Percentiles rank a stretch among this genome's conserved stretches.
These are phyloP conservation scores for Jaapia argillacea DNA, from an alignment of 768 basidiomycete genomes.

Conservation along the genomic window DNA sequence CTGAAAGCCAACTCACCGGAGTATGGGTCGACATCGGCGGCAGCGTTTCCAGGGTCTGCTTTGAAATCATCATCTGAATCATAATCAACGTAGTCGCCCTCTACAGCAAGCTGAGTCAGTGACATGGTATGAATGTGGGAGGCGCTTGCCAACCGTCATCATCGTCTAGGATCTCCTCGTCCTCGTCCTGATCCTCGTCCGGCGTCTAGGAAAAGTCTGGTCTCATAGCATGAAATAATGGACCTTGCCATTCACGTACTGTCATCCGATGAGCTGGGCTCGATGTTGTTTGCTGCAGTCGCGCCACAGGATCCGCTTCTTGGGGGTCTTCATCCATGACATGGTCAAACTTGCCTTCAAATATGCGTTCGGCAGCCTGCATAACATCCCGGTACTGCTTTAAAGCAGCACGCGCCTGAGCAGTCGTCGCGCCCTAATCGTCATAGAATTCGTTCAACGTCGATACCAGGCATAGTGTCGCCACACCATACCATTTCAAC, in stretches of 20 bases:
- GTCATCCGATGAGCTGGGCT: slow-evolving; percentile 15
- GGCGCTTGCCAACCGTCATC: slow-evolving; percentile 36
- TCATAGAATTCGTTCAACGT: not conserved
- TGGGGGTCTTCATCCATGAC: slow-evolving; percentile 45
- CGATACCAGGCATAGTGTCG: slow-evolving; percentile 4
- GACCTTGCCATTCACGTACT: too few species aligned
- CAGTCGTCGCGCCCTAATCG: slow-evolving; percentile 65
- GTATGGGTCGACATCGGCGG: slow-evolving; percentile 76
- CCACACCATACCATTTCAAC: slow-evolving; percentile 41
- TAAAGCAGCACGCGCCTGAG: slow-evolving; percentile 79
- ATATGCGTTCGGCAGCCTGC: slow-evolving; percentile 81
- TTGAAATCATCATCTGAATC: slow-evolving; percentile 67
- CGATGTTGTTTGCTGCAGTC: slow-evolving; percentile 6
- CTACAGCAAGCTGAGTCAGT: slow-evolving; percentile 14
- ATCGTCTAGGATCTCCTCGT: slow-evolving; percentile 45
- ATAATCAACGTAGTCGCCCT: slow-evolving; percentile 64
- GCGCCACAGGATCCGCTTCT: slow-evolving; percentile 7
- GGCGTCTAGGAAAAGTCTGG: slow-evolving; percentile 37
- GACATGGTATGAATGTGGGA: too few species aligned
- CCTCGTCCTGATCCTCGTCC: slow-evolving; percentile 39
- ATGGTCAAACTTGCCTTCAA: slow-evolving; percentile 77
- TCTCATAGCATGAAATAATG: slow-evolving; percentile 1
- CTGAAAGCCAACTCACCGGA: slow-evolving; percentile 55
- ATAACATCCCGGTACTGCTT: slow-evolving; percentile 80
- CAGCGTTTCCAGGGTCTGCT: slow-evolving; percentile 27